Conservation (phyloP, 768 basidiomycete species). For the Peribolospora baueri region DNA sequence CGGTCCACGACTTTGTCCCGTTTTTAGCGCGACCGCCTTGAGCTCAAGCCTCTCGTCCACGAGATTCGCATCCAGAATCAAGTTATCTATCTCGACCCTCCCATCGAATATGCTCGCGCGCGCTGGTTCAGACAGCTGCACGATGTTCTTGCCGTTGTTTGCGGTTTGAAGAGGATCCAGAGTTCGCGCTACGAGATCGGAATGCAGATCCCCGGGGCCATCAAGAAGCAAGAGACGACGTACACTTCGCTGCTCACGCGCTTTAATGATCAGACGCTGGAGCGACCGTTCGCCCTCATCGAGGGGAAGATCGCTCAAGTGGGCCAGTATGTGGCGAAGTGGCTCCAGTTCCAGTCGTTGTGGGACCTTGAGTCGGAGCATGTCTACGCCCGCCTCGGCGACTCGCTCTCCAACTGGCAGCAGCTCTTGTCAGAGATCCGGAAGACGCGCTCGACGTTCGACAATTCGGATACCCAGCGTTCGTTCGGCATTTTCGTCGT, state of each 20-base stretch:
- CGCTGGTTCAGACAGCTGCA: slow-evolving; percentile 77
- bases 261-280: slow-evolving; percentile 47
- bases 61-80: slow-evolving; percentile 97
- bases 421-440: slow-evolving; percentile 86
- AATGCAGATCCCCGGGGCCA: slow-evolving; percentile 51
- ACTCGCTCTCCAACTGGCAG: slow-evolving; percentile 81
- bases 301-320: slow-evolving; percentile 70
- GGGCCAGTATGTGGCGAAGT: slow-evolving; percentile 77
- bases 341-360: slow-evolving; percentile 95
- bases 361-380: slow-evolving; percentile 97
- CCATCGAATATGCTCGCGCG: slow-evolving; percentile 76
- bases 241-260: slow-evolving; percentile 34
- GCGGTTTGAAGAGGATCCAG: slow-evolving; percentile 62
- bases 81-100: slow-evolving; percentile 93
- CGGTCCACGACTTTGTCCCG: slow-evolving; percentile 2
- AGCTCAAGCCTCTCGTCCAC: slow-evolving; percentile 64
- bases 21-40: slow-evolving; percentile 23
- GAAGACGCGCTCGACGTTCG: slow-evolving; percentile 84
- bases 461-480: slow-evolving; percentile 80
- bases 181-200: slow-evolving; percentile 94
- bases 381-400: slow-evolving; percentile 84
- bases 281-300: slow-evolving; percentile 60
- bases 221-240: slow-evolving; percentile 30
- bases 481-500: slow-evolving; percentile 81
- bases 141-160: slow-evolving; percentile 66